These are phyloP conservation scores for Ophiostoma ulmi DNA, from an alignment of 2,329 filamentous ascomycete genomes.

Conservation along the genomic window DNA sequence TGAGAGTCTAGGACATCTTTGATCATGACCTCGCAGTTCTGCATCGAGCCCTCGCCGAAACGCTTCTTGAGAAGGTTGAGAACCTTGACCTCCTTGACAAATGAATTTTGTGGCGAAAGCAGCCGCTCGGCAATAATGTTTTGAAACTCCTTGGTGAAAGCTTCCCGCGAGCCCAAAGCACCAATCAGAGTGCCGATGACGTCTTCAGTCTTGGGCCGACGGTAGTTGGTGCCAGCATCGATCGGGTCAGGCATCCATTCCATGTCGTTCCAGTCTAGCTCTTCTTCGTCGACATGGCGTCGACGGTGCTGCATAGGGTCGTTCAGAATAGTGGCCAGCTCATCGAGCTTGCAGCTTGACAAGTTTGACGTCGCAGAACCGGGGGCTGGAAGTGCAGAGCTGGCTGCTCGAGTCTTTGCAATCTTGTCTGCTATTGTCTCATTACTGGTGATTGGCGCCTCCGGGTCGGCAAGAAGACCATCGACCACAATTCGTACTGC, in stretches of 20 bases:
- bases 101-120: slow-evolving; percentile 59
- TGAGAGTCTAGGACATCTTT: slow-evolving; percentile 83
- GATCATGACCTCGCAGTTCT: slow-evolving; percentile 96
- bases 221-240: slow-evolving; percentile 89
- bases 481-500: slow-evolving; percentile 72
- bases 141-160: slow-evolving; percentile 92
- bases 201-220: slow-evolving; percentile 80
- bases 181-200: slow-evolving; percentile 84
- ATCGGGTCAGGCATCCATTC: slow-evolving; percentile 88
- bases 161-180: slow-evolving; percentile 81
- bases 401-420: slow-evolving; percentile 13
- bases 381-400: background rate
- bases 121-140: slow-evolving; percentile 81
- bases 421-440: slow-evolving; percentile 19
- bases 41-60: slow-evolving; percentile 78
- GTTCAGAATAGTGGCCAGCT: slow-evolving; percentile 62
- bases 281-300: slow-evolving; percentile 56
- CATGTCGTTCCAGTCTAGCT: slow-evolving; percentile 87
- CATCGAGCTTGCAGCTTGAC: slow-evolving; percentile 50
- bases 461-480: slow-evolving; percentile 61
- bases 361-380: background rate
- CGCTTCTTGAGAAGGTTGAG: slow-evolving; percentile 82
- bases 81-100: slow-evolving; percentile 75
- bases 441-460: slow-evolving; percentile 34
- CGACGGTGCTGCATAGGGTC: slow-evolving; percentile 53